Evolutionary conservation across 2,329 filamentous ascomycete genomes (phyloP), one percentile per base, ranked within the genome.

Genomic region (Metarhizium sp.): DNA sequence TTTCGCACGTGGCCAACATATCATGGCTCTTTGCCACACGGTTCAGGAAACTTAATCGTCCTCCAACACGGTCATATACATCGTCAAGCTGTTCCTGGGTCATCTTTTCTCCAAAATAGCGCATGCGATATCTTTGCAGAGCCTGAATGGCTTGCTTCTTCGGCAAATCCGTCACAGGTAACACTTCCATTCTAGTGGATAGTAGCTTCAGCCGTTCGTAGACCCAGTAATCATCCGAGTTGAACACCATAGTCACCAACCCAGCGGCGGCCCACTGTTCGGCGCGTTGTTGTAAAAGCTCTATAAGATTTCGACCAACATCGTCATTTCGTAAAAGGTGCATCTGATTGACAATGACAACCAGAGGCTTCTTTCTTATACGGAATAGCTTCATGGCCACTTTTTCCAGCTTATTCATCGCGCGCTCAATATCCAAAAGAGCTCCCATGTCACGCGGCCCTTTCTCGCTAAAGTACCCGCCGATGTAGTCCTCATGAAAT

Each of bases 151-250:
- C 92, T 63, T 88, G 84, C 11, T 75, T 69, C 68, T 92, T 96
- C 52, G 87, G 83, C 6, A 99, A 76, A 69, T 99, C 94, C 4
- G 82, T 79, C 46, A 99, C 85, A 8, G 90, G 84, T 42, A 95
- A 86, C 4, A 99, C 88, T 66, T 96, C 92, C 90, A 99, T 95
- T 49, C 94, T 84, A 2, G 92, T 96, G 3, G 91, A 90, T 57
- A 96, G 86, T 68, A 90, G 86, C 76, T 96, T 96, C 53, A 99
- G 75, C 14, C 92, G 82, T 70, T 99, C 94, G 65, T 96, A 97
- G 0, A 99, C 88, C 94, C 94, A 99, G 72, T 96, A 99, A 68
- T 97, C 94, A 70, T 99, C 94, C 54, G 86, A 92, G 72, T 96
- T 97, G 74, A 99, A 91, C 38, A 99, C 85, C 77, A 90, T 82